These are phyloP conservation scores for Paspalum vaginatum DNA, from an alignment of 176 grass and related monocot species.

Conservation along the genomic window DNA sequence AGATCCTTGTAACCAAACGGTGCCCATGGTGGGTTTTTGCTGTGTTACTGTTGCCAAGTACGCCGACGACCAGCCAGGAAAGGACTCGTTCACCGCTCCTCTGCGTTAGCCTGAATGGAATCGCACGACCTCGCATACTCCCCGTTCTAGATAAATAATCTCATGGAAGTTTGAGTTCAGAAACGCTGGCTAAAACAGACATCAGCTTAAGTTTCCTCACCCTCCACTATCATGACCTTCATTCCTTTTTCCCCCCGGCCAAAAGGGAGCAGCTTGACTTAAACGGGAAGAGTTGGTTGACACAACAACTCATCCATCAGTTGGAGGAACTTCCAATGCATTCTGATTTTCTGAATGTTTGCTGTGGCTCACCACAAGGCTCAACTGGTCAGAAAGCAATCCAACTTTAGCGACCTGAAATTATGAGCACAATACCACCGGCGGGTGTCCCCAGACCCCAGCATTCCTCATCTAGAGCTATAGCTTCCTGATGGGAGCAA, in stretches of 20 bases:
- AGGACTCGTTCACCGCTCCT: background rate
- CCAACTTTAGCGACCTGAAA: background rate
- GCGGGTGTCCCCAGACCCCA: background rate
- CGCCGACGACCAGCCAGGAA: background rate
- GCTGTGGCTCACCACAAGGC: conserved; percentile 19
- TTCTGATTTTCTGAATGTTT: conserved; percentile 17
- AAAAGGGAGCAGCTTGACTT: conserved; percentile 38
- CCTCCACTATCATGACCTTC: too few species aligned
- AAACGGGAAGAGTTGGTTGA: conserved; percentile 40
- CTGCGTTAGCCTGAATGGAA: background rate
- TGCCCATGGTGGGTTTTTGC: too few species aligned
- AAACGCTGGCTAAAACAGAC: background rate
- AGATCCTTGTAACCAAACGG: too few species aligned
- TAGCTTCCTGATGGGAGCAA: background rate
- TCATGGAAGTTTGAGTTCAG: background rate
- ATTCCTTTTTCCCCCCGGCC: background rate
- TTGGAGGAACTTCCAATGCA: background rate
- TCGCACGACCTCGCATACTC: background rate
- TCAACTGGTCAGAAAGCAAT: background rate
- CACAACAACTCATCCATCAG: background rate
- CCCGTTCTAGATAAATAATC: background rate
- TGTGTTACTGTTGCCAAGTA: too few species aligned
- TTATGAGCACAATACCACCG: background rate
- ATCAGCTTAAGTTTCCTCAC: background rate
- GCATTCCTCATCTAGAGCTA: background rate